These are phyloP conservation scores for Neoboletus magnificus DNA, from an alignment of 768 basidiomycete species.

Conservation along the genomic window DNA sequence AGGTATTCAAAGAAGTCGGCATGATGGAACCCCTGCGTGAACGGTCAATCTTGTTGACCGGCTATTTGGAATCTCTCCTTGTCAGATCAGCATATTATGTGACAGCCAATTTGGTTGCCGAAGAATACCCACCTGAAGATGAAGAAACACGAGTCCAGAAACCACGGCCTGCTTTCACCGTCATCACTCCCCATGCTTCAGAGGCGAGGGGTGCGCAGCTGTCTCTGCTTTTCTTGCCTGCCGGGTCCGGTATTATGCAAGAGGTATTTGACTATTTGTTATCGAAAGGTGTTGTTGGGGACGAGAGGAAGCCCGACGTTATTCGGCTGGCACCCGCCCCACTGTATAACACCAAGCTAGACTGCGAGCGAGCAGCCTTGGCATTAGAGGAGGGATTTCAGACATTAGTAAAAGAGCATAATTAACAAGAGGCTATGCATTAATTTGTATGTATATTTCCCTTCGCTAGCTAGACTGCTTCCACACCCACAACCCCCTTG, in stretches of 20 bases:
- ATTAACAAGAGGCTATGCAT: slow-evolving; percentile 6
- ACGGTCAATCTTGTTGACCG: slow-evolving; percentile 71
- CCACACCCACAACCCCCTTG: slow-evolving; percentile 3
- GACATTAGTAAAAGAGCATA: slow-evolving; percentile 11
- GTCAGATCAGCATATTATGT: slow-evolving; percentile 62
- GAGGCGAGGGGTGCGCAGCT: slow-evolving; percentile 80
- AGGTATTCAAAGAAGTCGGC: slow-evolving; percentile 74
- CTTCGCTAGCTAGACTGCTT: neutral
- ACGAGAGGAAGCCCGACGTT: slow-evolving; percentile 89
- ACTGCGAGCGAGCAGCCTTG: slow-evolving; percentile 67
- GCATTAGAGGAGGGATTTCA: slow-evolving; percentile 61
- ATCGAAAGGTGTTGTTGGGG: slow-evolving; percentile 79
- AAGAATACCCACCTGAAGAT: slow-evolving; percentile 25
- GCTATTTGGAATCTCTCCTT: slow-evolving; percentile 63
- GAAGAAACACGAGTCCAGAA: slow-evolving; percentile 13
- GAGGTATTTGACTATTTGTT: slow-evolving; percentile 58
- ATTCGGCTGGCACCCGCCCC: slow-evolving; percentile 86
- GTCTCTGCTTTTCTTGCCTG: slow-evolving; percentile 75
- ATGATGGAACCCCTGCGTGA: slow-evolving; percentile 67
- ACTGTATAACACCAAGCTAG: slow-evolving; percentile 79
- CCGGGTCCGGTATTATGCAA: slow-evolving; percentile 60
- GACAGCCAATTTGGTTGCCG: slow-evolving; percentile 34
- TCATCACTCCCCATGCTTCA: slow-evolving; percentile 78
- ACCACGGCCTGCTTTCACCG: slow-evolving; percentile 65
- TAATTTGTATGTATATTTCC: slow-evolving; percentile 1